Base-by-base conservation (phyloP, 495 filamentous ascomycete genomes). In the Penicillium waksmanii region DNA sequence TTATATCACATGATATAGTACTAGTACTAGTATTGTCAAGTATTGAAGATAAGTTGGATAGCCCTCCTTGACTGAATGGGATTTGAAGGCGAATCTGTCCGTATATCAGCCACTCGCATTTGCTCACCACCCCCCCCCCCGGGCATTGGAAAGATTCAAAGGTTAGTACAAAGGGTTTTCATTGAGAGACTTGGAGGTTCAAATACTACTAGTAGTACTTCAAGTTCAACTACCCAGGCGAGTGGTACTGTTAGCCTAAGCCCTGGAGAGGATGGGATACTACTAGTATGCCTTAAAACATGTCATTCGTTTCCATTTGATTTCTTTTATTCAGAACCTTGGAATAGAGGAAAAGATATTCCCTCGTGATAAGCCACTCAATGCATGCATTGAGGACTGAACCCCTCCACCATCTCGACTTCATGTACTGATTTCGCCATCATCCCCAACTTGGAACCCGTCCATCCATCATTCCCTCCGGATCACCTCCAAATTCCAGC, bases 201-300 rank as follows among this genome's bases (percentile, higher is more conserved):
- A 1, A 8, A 8, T 9, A 31, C 23, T 23, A 23, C 23, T 23
- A 23, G 23, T 23, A 23, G 23, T 23, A 23, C 27, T 31, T 9
- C 27, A 31, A 31, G 27, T 9, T 9, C 27, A 31, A 31, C 27
- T 31, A 0, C 3, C 3, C 23, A 23, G 23, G 23, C 4, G 23
- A 23, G 23, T 23, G 23, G 23, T 23, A 2, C 23, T 23, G 23
- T 23, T 23, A 23, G 23, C 27, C 27, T 31, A 9, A 31, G 6
- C 27, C 27, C 42, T 44, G 36, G 38, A 47, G 33, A 40, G n/a
- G 19, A 42, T 61, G 49, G 38, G 50, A 40, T 13, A 12, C 2
- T 40, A 57, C 3, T 3, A 33, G 54, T 13, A 57, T 1, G 21
- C 31, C 52, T 63, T 60, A 63, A 66, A 66, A 56, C 19, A 63